Conservation (phyloP, 1,284 basidiomycete species). For the Psilocybe mexicana region DNA sequence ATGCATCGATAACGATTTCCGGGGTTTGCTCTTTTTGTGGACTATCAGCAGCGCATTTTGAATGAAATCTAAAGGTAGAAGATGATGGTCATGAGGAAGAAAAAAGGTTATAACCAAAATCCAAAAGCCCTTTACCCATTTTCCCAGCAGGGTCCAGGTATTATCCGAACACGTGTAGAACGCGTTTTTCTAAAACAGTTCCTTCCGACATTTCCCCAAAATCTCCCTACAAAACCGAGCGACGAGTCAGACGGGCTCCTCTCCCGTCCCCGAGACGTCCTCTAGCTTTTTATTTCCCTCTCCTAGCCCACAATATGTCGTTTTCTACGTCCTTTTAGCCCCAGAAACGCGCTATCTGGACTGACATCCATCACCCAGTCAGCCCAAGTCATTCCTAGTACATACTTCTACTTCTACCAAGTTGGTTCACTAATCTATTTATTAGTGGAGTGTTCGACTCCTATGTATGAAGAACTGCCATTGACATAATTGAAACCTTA, state of each 20-base stretch:
- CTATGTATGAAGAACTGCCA: not conserved
- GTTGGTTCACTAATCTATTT: too few relatives aligned
- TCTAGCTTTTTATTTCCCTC: not conserved
- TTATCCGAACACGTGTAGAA: constrained; percentile 21
- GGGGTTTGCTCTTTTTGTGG: constrained; percentile 2
- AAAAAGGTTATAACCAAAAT: constrained; percentile 8
- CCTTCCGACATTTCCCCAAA: constrained; percentile 9
- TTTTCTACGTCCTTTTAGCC: not conserved
- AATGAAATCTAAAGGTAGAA: constrained; percentile 9
- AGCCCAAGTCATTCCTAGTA: not conserved
- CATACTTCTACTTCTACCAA: too few relatives aligned
- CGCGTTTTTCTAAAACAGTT: constrained; percentile 16
- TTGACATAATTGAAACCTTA: not conserved
- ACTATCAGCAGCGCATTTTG: constrained; percentile 10
- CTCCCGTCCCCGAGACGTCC: not conserved
- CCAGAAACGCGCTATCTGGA: not conserved
- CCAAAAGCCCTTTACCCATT: constrained; percentile 6
- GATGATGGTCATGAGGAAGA: constrained; percentile 8
- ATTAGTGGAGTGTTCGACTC: not conserved
- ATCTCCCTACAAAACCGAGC: not conserved
- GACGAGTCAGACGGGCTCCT: not conserved
- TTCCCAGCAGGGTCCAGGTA: constrained; percentile 7
- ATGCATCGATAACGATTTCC: constrained; percentile 14
- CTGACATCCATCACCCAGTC: not conserved
- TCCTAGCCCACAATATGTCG: not conserved